Evolutionary conservation across 2,329 filamentous ascomycete species (phyloP).

Genomic region (Penicillium rolfsii): DNA sequence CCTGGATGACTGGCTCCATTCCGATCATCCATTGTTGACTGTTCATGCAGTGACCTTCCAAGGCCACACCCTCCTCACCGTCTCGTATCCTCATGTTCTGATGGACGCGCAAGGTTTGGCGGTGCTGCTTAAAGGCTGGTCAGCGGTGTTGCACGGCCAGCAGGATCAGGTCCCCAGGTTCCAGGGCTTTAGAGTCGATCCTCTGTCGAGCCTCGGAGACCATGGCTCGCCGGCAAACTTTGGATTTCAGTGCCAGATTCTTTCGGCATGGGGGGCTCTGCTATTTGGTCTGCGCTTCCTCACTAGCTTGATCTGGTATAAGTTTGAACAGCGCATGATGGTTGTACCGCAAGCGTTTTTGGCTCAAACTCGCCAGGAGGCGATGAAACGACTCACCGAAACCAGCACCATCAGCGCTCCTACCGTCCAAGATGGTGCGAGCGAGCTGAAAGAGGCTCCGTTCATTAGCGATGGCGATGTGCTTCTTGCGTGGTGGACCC

Average conservation of each 20-base stretch:
- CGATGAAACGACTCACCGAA: neutral
- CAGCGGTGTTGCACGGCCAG: neutral
- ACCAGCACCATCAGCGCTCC: neutral
- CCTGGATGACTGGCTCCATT: neutral
- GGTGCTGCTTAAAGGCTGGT: neutral
- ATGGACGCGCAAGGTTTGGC: neutral
- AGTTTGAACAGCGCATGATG: neutral
- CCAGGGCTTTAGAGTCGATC: neutral
- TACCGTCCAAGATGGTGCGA: neutral
- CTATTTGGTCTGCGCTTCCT: neutral
- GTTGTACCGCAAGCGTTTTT: neutral
- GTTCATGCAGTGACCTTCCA: neutral
- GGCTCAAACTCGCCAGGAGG: neutral
- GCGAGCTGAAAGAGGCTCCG: neutral
- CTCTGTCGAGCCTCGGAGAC: neutral
- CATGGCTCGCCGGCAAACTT: neutral
- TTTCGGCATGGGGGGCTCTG: neutral
- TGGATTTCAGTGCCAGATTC: neutral
- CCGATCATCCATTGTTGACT: neutral
- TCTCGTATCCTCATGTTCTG: neutral
- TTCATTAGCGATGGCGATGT: neutral
- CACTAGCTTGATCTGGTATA: neutral
- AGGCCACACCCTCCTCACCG: neutral
- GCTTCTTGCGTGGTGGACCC: neutral
- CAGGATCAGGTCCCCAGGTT: neutral